These are phyloP conservation scores for Rhodotorula sp. DNA, from an alignment of 1,284 basidiomycete genomes.

Conservation along the genomic window DNA sequence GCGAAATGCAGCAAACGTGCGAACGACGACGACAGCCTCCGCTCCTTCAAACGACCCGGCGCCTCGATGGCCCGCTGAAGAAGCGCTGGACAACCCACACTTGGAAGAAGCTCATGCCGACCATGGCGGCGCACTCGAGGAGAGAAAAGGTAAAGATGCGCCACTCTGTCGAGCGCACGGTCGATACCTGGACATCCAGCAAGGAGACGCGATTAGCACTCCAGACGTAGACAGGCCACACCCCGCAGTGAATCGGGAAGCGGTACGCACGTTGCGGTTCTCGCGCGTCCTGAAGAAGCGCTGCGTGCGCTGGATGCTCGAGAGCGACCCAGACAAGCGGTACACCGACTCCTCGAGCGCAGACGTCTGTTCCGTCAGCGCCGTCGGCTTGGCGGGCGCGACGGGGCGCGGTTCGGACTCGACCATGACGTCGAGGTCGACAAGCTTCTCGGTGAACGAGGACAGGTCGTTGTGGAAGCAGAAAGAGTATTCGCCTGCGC, in stretches of 20 bases:
- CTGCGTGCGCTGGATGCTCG: slow-evolving; percentile 84
- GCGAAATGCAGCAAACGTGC: not conserved
- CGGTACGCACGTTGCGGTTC: slow-evolving; percentile 35
- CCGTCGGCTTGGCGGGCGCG: slow-evolving; percentile 66
- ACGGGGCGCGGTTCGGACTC: slow-evolving; percentile 88
- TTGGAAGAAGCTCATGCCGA: slow-evolving; percentile 46
- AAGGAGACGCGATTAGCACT: no score
- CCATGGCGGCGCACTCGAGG: slow-evolving; percentile 43
- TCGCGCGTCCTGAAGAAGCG: slow-evolving; percentile 65
- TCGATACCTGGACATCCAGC: slow-evolving; percentile 35
- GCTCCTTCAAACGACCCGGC: slow-evolving; percentile 21
- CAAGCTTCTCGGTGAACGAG: slow-evolving; percentile 82
- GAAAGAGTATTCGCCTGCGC: slow-evolving; percentile 87
- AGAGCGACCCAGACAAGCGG: slow-evolving; percentile 78
- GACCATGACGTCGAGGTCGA: slow-evolving; percentile 92
- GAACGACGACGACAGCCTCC: not conserved
- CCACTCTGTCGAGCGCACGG: slow-evolving; percentile 44
- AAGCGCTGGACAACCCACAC: slow-evolving; percentile 41
- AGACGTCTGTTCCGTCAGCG: slow-evolving; percentile 81
- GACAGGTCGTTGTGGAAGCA: slow-evolving; percentile 97
- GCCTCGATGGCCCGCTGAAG: slow-evolving; percentile 30
- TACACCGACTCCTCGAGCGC: slow-evolving; percentile 91
- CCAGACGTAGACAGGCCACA: no score
- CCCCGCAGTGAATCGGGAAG: no score
- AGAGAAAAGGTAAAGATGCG: slow-evolving; percentile 44